Conservation (phyloP, 345 rosid genomes). For the Camelina laxa region DNA sequence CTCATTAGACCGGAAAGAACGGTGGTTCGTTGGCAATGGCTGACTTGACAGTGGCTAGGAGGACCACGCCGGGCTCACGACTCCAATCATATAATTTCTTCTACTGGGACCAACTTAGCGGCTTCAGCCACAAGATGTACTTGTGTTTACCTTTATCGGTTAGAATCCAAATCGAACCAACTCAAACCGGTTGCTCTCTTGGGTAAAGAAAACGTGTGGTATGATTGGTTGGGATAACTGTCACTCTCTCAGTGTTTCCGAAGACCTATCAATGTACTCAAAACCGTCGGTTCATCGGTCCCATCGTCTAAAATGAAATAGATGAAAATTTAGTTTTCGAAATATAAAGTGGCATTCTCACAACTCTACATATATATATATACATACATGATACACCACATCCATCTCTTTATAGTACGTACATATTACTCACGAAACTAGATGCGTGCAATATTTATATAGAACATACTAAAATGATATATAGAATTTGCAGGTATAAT, state of each 20-base stretch:
- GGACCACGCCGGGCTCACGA: conserved; percentile 46
- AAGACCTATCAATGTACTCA: conserved; percentile 28
- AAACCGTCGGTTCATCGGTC: conserved; percentile 36
- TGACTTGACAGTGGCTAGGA: conserved; percentile 44
- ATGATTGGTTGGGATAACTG: conserved; percentile 23
- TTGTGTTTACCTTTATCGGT: conserved; percentile 29
- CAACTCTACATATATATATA: background rate
- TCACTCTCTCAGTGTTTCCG: conserved; percentile 33
- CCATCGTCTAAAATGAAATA: conserved; percentile 2
- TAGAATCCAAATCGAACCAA: conserved; percentile 22
- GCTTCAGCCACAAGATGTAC: conserved; percentile 41
- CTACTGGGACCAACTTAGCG: conserved; percentile 36
- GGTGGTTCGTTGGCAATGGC: conserved; percentile 43
- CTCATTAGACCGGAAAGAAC: conserved; percentile 31
- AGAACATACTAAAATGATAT: conserved; percentile 35
- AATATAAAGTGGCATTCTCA: background rate
- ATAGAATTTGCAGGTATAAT: conserved; percentile 32
- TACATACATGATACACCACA: background rate
- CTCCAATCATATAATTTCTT: conserved; percentile 36
- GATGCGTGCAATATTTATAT: conserved; percentile 11
- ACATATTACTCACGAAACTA: conserved; percentile 28
- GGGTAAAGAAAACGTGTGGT: conserved; percentile 32
- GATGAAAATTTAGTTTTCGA: background rate
- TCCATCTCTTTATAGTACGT: conserved; percentile 8
- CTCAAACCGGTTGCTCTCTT: conserved; percentile 27